Conservation (phyloP, 352 stramenopile species). For the Phytophthora quininea region DNA sequence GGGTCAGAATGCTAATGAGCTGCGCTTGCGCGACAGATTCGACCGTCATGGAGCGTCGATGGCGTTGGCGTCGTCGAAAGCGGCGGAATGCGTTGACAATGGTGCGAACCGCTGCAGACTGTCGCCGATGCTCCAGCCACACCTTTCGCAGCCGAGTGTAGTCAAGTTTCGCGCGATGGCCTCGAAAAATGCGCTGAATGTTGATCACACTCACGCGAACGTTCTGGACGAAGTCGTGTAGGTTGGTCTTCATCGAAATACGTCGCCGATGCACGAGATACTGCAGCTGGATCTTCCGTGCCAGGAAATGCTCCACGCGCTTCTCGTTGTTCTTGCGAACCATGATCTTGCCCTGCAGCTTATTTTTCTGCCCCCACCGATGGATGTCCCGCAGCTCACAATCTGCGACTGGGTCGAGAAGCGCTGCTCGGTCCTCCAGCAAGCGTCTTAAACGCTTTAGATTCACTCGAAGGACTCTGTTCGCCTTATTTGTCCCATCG, state of each 20-base stretch:
- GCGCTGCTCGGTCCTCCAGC: conserved; percentile 43
- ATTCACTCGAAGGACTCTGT: conserved; percentile 40
- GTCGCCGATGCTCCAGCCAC: conserved; percentile 35
- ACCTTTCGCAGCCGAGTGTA: conserved; percentile 29
- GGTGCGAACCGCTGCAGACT: conserved; percentile 25
- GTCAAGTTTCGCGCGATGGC: conserved; percentile 47
- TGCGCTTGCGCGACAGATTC: conserved; percentile 61
- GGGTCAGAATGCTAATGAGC: conserved; percentile 47
- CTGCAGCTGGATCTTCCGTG: conserved; percentile 62
- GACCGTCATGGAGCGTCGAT: conserved; percentile 63
- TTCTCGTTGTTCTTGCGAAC: conserved; percentile 48
- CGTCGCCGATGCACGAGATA: conserved; percentile 50
- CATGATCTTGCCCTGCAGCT: conserved; percentile 51
- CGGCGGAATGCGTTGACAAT: conserved; percentile 57
- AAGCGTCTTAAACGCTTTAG: conserved; percentile 38
- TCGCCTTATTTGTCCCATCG: too few species aligned
- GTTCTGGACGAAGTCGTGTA: conserved; percentile 40
- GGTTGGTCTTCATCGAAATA: conserved; percentile 33
- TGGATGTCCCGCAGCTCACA: conserved; percentile 39
- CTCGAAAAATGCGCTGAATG: conserved; percentile 65
- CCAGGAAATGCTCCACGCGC: conserved; percentile 45
- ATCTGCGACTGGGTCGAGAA: conserved; percentile 28
- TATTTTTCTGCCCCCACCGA: conserved; percentile 44
- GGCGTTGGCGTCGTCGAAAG: conserved; percentile 44
- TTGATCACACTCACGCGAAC: conserved; percentile 40